Evolutionary conservation across 2,329 filamentous ascomycete species (phyloP).

Genomic region (Trichoderma cornu-damae): DNA sequence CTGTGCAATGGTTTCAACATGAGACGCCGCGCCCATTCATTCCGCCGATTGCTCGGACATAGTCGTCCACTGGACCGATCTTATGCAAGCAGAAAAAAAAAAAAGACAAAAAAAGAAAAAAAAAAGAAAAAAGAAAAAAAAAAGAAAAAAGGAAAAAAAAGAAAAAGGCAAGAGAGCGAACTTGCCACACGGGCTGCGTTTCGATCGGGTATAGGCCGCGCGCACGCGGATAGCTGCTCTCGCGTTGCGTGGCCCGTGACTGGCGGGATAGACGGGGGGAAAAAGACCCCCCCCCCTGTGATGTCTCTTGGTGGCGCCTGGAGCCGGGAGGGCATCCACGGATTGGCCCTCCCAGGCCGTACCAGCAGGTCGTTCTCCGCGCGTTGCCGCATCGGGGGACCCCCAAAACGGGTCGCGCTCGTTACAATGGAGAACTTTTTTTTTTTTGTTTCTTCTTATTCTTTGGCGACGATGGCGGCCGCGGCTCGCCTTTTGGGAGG

Average conservation of each 20-base stretch:
- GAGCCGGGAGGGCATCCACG: background rate
- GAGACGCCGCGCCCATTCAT: conserved; percentile 2
- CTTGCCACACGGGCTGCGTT: background rate
- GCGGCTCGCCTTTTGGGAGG: conserved; percentile 14
- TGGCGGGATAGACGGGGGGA: conserved; percentile 8
- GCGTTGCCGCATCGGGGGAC: conserved; percentile 10
- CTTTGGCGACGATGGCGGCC: conserved; percentile 13
- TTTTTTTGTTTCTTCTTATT: no score
- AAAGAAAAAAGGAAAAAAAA: no score
- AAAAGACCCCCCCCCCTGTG: conserved; percentile 11
- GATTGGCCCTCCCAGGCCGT: background rate
- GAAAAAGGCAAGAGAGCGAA: background rate
- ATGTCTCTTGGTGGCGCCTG: conserved; percentile 11
- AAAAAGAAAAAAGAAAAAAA: no score
- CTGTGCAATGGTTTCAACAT: conserved; percentile 3
- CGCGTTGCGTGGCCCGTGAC: conserved; percentile 12
- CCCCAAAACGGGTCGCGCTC: conserved; percentile 1
- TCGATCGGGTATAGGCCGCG: background rate
- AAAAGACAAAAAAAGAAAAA: no score
- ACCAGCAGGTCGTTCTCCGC: conserved; percentile 1
- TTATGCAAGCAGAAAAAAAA: no score
- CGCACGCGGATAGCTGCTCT: conserved; percentile 12
- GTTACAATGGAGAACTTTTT: conserved; percentile 10
- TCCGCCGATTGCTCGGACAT: background rate
- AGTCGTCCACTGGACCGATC: background rate